Conservation (phyloP, 768 basidiomycete species). For the Phaeotremella fagi region DNA sequence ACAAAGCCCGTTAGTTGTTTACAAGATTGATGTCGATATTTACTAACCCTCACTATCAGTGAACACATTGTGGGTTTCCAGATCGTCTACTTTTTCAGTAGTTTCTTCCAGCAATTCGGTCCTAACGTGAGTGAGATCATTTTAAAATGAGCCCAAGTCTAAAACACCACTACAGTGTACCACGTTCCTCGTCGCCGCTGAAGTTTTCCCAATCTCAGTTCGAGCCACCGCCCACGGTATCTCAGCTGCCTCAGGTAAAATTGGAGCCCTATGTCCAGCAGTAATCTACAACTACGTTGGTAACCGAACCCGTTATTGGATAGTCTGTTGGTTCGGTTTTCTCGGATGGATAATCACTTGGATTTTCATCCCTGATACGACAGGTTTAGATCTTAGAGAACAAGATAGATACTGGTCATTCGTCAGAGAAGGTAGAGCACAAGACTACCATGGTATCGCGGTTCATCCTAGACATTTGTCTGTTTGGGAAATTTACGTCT, state of each 20-base stretch:
- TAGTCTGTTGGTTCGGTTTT: slow-evolving; percentile 51
- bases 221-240: slow-evolving; percentile 51
- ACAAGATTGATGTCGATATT: not conserved
- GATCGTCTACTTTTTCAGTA: slow-evolving; percentile 48
- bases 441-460: slow-evolving; percentile 51
- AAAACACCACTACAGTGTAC: slow-evolving; percentile 38
- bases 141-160: not conserved
- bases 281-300: slow-evolving; percentile 50
- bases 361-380: slow-evolving; percentile 50
- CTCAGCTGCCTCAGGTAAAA: slow-evolving; percentile 49
- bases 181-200: slow-evolving; percentile 51
- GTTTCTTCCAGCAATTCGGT: slow-evolving; percentile 50
- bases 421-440: slow-evolving; percentile 45
- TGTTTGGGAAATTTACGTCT: slow-evolving; percentile 44
- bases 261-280: slow-evolving; percentile 50
- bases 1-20: slow-evolving; percentile 7
- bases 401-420: slow-evolving; percentile 51
- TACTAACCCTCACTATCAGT: not conserved
- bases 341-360: slow-evolving; percentile 35
- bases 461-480: slow-evolving; percentile 50
- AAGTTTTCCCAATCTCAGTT: slow-evolving; percentile 51
- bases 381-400: slow-evolving; percentile 51
- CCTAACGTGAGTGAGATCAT: slow-evolving; percentile 14
- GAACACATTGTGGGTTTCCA: slow-evolving; percentile 49
- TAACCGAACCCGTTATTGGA: slow-evolving; percentile 45